Base-by-base conservation (phyloP, 306 rosid species). In the Biancaea sappan region DNA sequence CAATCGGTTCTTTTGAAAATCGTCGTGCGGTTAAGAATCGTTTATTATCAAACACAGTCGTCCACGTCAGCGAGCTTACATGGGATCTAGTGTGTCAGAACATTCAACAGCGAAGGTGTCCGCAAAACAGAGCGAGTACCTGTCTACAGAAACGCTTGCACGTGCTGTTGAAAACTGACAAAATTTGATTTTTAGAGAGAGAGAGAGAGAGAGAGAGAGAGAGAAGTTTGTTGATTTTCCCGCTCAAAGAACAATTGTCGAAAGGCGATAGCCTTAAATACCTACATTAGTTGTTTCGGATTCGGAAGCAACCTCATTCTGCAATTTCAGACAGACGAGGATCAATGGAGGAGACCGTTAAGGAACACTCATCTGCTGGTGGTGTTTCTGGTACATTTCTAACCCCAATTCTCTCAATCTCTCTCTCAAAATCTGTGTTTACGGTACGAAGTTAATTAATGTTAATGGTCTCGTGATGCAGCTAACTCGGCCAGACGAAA, bases 401-500 rank as follows among this genome's bases (percentile, higher is more conserved):
- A 13, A 1, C 1, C 35, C 51, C 53, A n/a, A 1, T 9, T 22
- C 26, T 32, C n/a, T 37, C 10, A 28, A 25, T 53, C 5, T 9
- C 0, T 4, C 53, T 41, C 7, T 32, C n/a, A n/a, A n/a, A n/a
- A n/a, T n/a, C n/a, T n/a, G n/a, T 28, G 15, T n/a, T 11, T 32
- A 2, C 40, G 24, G n/a, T 40, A 35, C 14, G 26, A 56, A 40
- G 31, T 43, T 31, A 31, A 31, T 9, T 53, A 11, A 2, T 50
- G 0, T 22, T 16, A 35, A 66, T 19, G 25, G 28, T n/a, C 15
- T 32, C 12, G 14, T 43, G 61, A 31, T 63, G 66, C 71, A 91
- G 94, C 83, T 29, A 82, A 81, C 61, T 58, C 82, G 1, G 77
- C 19, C 13, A 86, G 41, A 67, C 57, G 83, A 2, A 88, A 77